Conservation (phyloP, 257 asterid genomes). For the Mitragyna speciosa region DNA sequence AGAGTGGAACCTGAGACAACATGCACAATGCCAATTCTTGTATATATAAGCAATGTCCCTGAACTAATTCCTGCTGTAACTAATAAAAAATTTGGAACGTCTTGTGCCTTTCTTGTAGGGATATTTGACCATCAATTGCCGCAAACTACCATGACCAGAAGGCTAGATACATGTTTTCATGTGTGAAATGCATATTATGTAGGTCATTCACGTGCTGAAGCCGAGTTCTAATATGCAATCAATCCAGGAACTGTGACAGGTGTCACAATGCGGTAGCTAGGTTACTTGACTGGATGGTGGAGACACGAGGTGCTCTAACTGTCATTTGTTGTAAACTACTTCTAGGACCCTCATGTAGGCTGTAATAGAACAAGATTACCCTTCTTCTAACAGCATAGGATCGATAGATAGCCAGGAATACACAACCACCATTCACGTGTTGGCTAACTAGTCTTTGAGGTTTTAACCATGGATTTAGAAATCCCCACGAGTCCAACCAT, state of each 20-base stretch:
- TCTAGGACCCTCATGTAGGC: not conserved
- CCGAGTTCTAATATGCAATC: not conserved
- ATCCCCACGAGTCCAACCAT: too few species aligned
- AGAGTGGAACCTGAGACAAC: not conserved
- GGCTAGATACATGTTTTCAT: not conserved
- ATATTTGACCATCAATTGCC: not conserved
- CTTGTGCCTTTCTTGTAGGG: not conserved
- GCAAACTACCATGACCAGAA: not conserved
- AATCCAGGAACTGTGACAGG: not conserved
- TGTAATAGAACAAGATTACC: not conserved
- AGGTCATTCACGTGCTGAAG: not conserved
- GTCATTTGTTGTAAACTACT: not conserved
- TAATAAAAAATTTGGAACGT: too few species aligned
- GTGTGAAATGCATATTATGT: not conserved
- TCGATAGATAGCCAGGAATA: not conserved
- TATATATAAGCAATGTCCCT: not conserved
- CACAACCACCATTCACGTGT: constrained; percentile 6
- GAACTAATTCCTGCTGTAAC: not conserved
- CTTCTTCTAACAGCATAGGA: not conserved
- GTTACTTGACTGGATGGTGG: constrained; percentile 1
- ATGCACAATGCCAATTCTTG: not conserved
- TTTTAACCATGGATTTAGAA: not conserved
- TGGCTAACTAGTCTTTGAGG: not conserved
- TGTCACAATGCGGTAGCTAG: not conserved
- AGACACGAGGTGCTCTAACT: constrained; percentile 13